These are phyloP conservation scores for Uncinocarpus reesii DNA, from an alignment of 2,329 filamentous ascomycete species.

Conservation along the genomic window DNA sequence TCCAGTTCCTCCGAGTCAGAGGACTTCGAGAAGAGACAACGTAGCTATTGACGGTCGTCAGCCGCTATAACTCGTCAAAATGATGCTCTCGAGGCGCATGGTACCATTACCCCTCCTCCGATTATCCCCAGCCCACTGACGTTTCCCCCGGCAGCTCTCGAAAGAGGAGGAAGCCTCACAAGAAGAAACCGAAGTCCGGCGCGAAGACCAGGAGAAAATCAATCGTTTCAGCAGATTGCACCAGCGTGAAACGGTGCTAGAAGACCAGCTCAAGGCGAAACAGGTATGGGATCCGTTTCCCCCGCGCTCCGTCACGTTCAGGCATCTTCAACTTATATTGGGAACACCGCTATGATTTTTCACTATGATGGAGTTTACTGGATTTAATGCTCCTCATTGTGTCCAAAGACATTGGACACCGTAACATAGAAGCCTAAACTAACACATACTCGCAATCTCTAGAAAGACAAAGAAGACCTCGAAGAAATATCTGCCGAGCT, in stretches of 20 bases:
- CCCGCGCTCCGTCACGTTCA: too few species aligned
- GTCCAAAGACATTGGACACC: too few species aligned
- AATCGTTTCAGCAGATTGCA: slow-evolving; percentile 94
- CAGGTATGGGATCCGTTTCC: slow-evolving; percentile 46
- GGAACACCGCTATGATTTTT: too few species aligned
- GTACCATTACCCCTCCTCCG: slow-evolving; percentile 29
- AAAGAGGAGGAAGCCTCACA: slow-evolving; percentile 69
- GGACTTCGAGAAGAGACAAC: neutral
- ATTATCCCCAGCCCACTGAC: neutral
- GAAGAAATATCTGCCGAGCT: slow-evolving; percentile 86
- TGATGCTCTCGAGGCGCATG: slow-evolving; percentile 52
- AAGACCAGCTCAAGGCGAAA: slow-evolving; percentile 72
- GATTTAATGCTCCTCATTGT: too few species aligned
- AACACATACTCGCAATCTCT: slow-evolving; percentile 1
- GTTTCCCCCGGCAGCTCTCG: slow-evolving; percentile 56
- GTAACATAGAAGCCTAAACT: neutral
- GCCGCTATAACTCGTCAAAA: too few species aligned
- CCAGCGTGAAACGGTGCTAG: slow-evolving; percentile 66
- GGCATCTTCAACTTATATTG: too few species aligned
- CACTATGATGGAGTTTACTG: too few species aligned
- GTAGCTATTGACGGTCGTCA: too few species aligned
- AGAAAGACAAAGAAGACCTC: slow-evolving; percentile 98
- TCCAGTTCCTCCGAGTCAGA: too few species aligned
- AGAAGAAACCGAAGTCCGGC: slow-evolving; percentile 84
- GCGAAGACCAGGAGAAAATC: slow-evolving; percentile 98